A percentile compares a stretch with the other conserved stretches of the same genome.
Conservation (phyloP, 2,329 filamentous ascomycete species). For the Botrytis tulipae region DNA sequence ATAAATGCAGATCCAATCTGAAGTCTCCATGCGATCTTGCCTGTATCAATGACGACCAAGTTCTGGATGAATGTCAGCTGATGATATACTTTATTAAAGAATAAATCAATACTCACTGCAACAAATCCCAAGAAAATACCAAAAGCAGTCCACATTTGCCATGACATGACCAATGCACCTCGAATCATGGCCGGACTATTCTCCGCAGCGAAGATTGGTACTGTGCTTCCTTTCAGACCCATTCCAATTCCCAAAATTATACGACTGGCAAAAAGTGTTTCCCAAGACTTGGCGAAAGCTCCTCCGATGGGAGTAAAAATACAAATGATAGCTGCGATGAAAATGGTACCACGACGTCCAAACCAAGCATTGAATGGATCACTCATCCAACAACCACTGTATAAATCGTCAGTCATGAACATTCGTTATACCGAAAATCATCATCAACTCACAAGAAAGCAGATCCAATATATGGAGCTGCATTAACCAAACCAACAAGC, state of each 20-base stretch:
- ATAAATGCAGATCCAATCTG: constrained; percentile 65
- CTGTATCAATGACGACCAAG: constrained; percentile 52
- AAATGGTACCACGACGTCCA: constrained; percentile 69
- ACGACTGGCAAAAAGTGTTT: constrained; percentile 52
- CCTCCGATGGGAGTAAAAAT: constrained; percentile 55
- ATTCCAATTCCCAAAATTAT: constrained; percentile 60
- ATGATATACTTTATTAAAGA: neutral
- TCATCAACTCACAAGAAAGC: constrained; percentile 38
- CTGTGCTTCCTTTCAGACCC: constrained; percentile 52
- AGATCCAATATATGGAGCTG: constrained; percentile 51
- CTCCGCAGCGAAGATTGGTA: constrained; percentile 53
- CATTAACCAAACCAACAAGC: constrained; percentile 59
- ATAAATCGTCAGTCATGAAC: constrained; percentile 42
- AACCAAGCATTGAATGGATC: constrained; percentile 63
- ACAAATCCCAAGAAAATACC: constrained; percentile 52
- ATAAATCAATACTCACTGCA: constrained; percentile 28
- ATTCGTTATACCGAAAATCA: constrained; percentile 19
- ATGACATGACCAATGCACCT: constrained; percentile 74
- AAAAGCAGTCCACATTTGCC: constrained; percentile 70
- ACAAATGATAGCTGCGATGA: constrained; percentile 65
- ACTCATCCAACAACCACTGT: constrained; percentile 62
- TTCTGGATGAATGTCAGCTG: constrained; percentile 23
- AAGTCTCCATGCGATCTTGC: constrained; percentile 57
- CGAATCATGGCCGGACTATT: constrained; percentile 52
- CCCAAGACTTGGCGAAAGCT: constrained; percentile 57